Evolutionary conservation across 441 rosid species (phyloP), one percentile per base, ranked within the genome.

Genomic region (Viola pubescens): DNA sequence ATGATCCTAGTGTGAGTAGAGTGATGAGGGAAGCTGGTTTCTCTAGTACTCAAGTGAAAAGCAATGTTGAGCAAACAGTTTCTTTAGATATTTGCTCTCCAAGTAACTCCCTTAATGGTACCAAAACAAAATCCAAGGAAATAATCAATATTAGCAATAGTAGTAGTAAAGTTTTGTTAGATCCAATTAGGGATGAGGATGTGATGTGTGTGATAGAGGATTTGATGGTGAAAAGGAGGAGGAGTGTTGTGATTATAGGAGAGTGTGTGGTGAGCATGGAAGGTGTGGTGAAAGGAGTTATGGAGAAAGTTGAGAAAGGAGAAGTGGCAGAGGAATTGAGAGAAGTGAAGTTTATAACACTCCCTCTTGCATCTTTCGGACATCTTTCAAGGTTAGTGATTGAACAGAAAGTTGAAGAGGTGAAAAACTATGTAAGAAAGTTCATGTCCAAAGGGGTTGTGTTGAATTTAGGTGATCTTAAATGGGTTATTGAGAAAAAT

Each of bases 1-100:
- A 86, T 52, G 94, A 86, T 59, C 94, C 94, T 1, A 83, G 90
- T 58, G 94, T 86, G 9, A 86, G 86, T 59, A 77, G 94, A 55
- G 94, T 86, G 47, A 86, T 86, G 94, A 79, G 83, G 45, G 94
- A 86, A 72, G 94, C 94, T 41, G 94, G 94, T 54, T 86, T 86
- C 72, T 86, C 86, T 11, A 86, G 94, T 57, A 73, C 83, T 14
- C 90, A 78, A 55, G 79, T 86, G 7, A 86, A 84, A 71, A 80
- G 48, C 76, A 79, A 77, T 62, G 81, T 86, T 8, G 88, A 86
- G 65, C 82, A 79, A 70, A 48, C 84, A 45, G 88, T 84, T 61
- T 76, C 88, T 11, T 42, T 79, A 40, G 89, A 82, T 44, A 65
- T 76, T 44, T 75, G 66, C 63, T 65, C 84, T 10, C 77, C 57